Base-by-base conservation (phyloP, 2,329 filamentous ascomycete genomes). In the Fusarium fujikuroi region DNA sequence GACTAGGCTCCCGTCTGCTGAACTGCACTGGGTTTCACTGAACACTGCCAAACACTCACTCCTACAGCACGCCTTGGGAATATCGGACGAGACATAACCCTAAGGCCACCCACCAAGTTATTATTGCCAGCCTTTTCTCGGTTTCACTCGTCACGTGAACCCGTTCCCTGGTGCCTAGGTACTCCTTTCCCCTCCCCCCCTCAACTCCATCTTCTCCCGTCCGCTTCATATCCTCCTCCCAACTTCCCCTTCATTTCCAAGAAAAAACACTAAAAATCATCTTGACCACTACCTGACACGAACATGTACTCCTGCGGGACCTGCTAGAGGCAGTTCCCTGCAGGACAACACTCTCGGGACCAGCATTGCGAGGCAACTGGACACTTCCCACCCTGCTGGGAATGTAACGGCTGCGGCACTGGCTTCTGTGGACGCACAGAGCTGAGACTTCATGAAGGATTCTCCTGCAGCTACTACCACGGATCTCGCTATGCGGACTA, bases 381-480 rank as follows among this genome's bases (percentile, higher is more conserved):
- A 0, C 80, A 82, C 42, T 18, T 42, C 2, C 16, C 11, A 3
- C 76, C 74, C 9, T 42, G 62, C 0, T 74, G 73, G 58, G 77
- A 81, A 39, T 83, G 80, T 40, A 69, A 75, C 6, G 59, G 44
- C 3, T 81, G 79, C 28, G 52, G 63, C 12, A 60, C 2, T 73
- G 60, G 23, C 80, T 54, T 80, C 25, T 10, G 30, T 44, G 16
- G 23, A 6, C 25, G 5, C 11, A 5, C 7, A 9, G 42, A 25
- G 42, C 16, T 44, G 23, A 19, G 16, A 3, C 11, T 3, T 12
- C 42, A 44, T 25, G n/a, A 44, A 12, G 42, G 16, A 2, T 12
- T 19, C 16, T 44, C 7, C 7, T 44, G 42, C 8, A 16, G 3
- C 9, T 43, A 23, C 11, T 39, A 21, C 19, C 5, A 11, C 18